phyloP scores from a whole-genome alignment of 768 basidiomycete species.

The Steccherinum ochraceum region DNA sequence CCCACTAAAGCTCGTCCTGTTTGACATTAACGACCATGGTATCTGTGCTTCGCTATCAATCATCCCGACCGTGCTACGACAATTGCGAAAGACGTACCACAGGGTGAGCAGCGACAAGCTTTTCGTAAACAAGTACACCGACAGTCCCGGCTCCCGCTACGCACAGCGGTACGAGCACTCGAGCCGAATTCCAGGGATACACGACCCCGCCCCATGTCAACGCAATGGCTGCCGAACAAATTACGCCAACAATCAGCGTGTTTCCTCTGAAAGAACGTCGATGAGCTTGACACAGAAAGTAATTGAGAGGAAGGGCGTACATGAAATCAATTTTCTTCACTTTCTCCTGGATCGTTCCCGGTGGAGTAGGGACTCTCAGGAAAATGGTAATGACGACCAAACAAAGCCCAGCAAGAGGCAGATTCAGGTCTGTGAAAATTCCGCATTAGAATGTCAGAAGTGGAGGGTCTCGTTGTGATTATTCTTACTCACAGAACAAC shows the following conservation, averaged over 20 bases:
- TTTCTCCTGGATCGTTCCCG: conserved; percentile 13
- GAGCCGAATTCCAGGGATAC: conserved; percentile 27
- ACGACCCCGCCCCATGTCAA: conserved; percentile 29
- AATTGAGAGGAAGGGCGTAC: conserved; percentile 11
- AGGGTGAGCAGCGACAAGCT: conserved; percentile 16
- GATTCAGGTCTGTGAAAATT: conserved; percentile 22
- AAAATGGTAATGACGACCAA: conserved; percentile 14
- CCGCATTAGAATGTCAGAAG: background rate
- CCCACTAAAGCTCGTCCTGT: too few relatives aligned
- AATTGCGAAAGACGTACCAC: conserved; percentile 17
- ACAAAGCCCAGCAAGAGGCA: conserved; percentile 20
- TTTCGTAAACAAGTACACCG: conserved; percentile 28
- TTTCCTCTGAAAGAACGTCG: conserved; percentile 16
- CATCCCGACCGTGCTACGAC: too few relatives aligned
- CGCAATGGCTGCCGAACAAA: conserved; percentile 12
- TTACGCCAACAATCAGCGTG: conserved; percentile 15
- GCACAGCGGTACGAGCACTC: conserved; percentile 30
- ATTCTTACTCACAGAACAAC: conserved; percentile 24
- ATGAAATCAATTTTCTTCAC: conserved; percentile 24
- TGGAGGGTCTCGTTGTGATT: background rate
- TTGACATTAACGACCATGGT: too few relatives aligned
- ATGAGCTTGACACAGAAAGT: background rate
- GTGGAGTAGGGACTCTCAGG: conserved; percentile 15
- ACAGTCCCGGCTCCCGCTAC: conserved; percentile 25
- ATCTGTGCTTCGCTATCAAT: too few relatives aligned